phyloP scores from a whole-genome alignment of 2,329 filamentous ascomycete species.

The Didymella exigua region DNA sequence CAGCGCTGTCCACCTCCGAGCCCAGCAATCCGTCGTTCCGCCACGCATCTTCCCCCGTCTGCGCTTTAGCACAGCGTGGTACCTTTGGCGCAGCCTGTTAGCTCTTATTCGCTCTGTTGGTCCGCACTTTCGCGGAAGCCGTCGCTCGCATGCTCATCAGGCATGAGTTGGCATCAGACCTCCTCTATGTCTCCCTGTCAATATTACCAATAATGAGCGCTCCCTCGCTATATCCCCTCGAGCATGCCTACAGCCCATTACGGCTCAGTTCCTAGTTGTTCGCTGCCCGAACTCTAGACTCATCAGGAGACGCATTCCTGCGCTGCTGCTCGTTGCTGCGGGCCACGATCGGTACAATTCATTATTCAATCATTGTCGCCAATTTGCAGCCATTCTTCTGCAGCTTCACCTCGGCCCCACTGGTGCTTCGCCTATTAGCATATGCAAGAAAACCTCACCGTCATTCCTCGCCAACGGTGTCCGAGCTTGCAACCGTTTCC shows the following conservation, averaged over 20 bases:
- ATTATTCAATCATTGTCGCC: slow-evolving; percentile 36
- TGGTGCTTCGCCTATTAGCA: slow-evolving; percentile 34
- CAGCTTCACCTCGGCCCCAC: slow-evolving; percentile 42
- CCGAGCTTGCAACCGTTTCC: slow-evolving; percentile 26
- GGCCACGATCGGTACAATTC: slow-evolving; percentile 41
- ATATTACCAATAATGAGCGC: slow-evolving; percentile 40
- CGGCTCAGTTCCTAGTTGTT: slow-evolving; percentile 41
- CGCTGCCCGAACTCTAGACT: slow-evolving; percentile 29
- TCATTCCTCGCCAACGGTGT: slow-evolving; percentile 29
- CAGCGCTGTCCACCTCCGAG: slow-evolving; percentile 22
- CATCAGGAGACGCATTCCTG: slow-evolving; percentile 43
- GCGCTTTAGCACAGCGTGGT: slow-evolving; percentile 35
- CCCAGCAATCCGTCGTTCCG: slow-evolving; percentile 28
- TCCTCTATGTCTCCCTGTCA: slow-evolving; percentile 39
- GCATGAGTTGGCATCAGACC: slow-evolving; percentile 27
- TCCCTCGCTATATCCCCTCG: slow-evolving; percentile 37
- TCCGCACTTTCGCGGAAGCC: slow-evolving; percentile 26
- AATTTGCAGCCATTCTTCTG: slow-evolving; percentile 36
- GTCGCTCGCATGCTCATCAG: slow-evolving; percentile 30
- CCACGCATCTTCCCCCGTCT: slow-evolving; percentile 31
- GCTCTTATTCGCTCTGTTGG: slow-evolving; percentile 28
- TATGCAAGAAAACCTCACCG: slow-evolving; percentile 32
- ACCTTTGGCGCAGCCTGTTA: slow-evolving; percentile 25
- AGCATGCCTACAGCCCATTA: slow-evolving; percentile 35
- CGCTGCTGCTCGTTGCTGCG: slow-evolving; percentile 36